phyloP scores from a whole-genome alignment of 805 yeast genomes.

The Candida endomychidarum region DNA sequence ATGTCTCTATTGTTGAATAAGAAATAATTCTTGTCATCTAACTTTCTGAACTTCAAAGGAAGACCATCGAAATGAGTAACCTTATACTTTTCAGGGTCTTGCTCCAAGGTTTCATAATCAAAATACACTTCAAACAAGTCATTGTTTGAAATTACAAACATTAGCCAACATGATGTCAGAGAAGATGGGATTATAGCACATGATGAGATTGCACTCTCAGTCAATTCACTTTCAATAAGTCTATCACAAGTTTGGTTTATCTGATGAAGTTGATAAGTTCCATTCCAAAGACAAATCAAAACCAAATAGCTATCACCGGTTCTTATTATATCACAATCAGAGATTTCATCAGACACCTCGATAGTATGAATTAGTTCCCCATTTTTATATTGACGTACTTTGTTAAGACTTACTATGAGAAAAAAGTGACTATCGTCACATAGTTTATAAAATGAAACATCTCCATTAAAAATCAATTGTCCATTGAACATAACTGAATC shows the following conservation, averaged over 20 bases:
- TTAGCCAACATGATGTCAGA: constrained; percentile 13
- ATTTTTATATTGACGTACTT: background rate
- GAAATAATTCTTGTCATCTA: constrained; percentile 6
- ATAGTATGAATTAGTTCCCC: constrained; percentile 6
- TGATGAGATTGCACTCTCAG: constrained; percentile 13
- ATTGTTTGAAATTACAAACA: constrained; percentile 17
- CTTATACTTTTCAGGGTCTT: constrained; percentile 4
- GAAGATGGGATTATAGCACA: constrained; percentile 11
- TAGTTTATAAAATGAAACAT: background rate
- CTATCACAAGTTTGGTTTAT: background rate
- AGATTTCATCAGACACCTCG: constrained; percentile 9
- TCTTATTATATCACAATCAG: constrained; percentile 15
- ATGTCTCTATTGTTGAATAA: constrained; percentile 15
- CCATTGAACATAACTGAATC: constrained; percentile 1
- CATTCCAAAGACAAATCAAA: constrained; percentile 19
- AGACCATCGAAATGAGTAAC: constrained; percentile 11
- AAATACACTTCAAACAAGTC: constrained; percentile 15
- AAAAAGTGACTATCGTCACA: background rate
- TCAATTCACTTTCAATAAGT: background rate
- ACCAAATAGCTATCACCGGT: constrained; percentile 8
- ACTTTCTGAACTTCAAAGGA: constrained; percentile 18
- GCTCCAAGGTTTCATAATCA: constrained; percentile 8
- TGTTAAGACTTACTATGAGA: background rate
- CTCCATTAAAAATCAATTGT: constrained; percentile 1
- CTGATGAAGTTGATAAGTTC: constrained; percentile 13